Evolutionary conservation across 192 early-diverging fungal species (phyloP), one percentile per base, ranked within the genome.

Genomic region (Rhizophagus sp.): DNA sequence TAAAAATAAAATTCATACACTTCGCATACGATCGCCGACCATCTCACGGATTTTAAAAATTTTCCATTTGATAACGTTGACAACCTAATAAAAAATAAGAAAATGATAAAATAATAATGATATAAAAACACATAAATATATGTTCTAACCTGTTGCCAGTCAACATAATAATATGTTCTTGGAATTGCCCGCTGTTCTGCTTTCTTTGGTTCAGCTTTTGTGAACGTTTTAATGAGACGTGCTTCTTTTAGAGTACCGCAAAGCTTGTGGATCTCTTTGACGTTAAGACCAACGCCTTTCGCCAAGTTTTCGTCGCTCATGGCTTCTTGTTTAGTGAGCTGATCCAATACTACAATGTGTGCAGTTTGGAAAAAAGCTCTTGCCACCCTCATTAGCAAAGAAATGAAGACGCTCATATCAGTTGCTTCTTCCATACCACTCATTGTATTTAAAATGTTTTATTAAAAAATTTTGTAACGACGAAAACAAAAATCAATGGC

Each of bases 61-160:
- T 80, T 94, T 92, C 90, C 90, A 97, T 80, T 96, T 97, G 66
- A 97, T 92, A 9, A 96, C 95, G 78, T 97, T 93, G 0, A 98
- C 94, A 85, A 97, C 95, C 70, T 72, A 13, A 15, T 22, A 72
- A 49, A 25, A 41, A 24, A 41, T 41, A 33, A 36, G 3, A 36
- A 39, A 41, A 39, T 44, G 17, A 33, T 66, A 11, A 36, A 5
- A 69, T 69, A 15, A 39, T 25, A 7, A 33, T 4, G n/a, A 4
- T 27, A 25, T 22, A 72, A 25, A 13, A 13, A 50, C 39, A 47
- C 34, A 34, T 30, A 1, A 30, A 36, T 2, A 36, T 25, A 50
- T 12, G 39, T 8, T 41, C 8, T 49, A 27, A 72, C 70, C n/a
- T 92, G 88, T 81, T 94, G 94, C 86, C 96, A 97, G 85, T 98